Evolutionary conservation across 2,329 filamentous ascomycete species (phyloP).

Genomic region (Aspergillus quadrilineatus): DNA sequence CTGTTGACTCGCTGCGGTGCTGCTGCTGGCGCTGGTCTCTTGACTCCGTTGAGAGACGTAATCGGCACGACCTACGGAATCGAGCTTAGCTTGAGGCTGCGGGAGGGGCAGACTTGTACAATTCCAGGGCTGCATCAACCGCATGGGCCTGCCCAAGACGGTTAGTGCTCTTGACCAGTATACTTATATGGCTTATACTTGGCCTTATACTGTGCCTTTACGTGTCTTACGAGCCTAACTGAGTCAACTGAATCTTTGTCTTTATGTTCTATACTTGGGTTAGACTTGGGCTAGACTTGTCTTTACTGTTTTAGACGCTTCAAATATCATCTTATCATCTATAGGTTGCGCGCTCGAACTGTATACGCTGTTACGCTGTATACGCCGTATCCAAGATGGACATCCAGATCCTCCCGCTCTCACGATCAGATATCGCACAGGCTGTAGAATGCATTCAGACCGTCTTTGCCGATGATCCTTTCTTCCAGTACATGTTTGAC

Average conservation of each 20-base stretch:
- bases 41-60: not conserved
- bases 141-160: slow-evolving; percentile 5
- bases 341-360: too few relatives aligned
- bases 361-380: not conserved
- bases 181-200: not conserved
- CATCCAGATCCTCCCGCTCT: slow-evolving; percentile 58
- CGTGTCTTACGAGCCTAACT: too few relatives aligned
- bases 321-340: too few relatives aligned
- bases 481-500: slow-evolving; percentile 65
- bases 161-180: not conserved
- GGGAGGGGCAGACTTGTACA: slow-evolving; percentile 6
- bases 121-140: not conserved
- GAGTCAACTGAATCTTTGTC: not conserved
- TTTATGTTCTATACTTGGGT: not conserved
- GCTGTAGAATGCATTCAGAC: slow-evolving; percentile 65
- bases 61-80: slow-evolving; percentile 14
- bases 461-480: slow-evolving; percentile 66
- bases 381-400: slow-evolving; percentile 31
- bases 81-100: slow-evolving; percentile 2
- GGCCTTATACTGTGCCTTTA: not conserved
- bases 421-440: slow-evolving; percentile 60
- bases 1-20: not conserved
- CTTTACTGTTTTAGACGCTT: too few relatives aligned
- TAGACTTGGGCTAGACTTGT: not conserved
- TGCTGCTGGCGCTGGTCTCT: not conserved